These are phyloP conservation scores for Ophidiomyces ophidiicola DNA, from an alignment of 2,329 filamentous ascomycete genomes.

Conservation along the genomic window DNA sequence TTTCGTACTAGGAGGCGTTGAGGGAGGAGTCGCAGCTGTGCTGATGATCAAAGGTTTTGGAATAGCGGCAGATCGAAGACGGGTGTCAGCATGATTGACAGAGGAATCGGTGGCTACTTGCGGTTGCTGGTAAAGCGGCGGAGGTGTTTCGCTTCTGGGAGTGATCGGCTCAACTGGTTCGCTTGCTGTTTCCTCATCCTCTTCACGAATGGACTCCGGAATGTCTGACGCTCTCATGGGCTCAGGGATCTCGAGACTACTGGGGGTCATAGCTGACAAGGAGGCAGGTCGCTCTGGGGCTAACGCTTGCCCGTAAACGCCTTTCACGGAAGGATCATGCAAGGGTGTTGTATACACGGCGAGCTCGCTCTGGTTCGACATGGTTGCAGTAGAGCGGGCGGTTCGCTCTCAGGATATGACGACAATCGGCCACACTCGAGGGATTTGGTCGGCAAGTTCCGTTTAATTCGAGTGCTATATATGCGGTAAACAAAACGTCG, in stretches of 20 bases:
- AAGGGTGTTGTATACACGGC: constrained; percentile 7
- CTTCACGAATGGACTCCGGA: constrained; percentile 15
- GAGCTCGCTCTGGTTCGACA: constrained; percentile 9
- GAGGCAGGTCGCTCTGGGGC: not conserved
- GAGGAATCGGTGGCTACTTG: constrained; percentile 3
- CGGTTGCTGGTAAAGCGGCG: constrained; percentile 5
- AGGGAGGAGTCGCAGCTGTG: constrained; percentile 14
- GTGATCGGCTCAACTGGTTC: constrained; percentile 19
- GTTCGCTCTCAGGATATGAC: too few species aligned
- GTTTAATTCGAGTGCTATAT: too few species aligned
- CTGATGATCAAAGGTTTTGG: constrained; percentile 15
- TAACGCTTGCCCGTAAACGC: not conserved
- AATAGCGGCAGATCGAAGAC: constrained; percentile 8
- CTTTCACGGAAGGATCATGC: constrained; percentile 1
- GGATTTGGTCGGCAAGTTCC: too few species aligned
- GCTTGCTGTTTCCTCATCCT: constrained; percentile 17
- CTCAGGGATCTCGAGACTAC: constrained; percentile 10
- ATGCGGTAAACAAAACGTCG: too few species aligned
- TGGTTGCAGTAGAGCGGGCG: not conserved
- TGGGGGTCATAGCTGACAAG: not conserved
- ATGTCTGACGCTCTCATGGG: constrained; percentile 12
- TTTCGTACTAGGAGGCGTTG: constrained; percentile 8
- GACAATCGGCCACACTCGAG: too few species aligned
- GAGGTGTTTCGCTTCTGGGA: constrained; percentile 15
- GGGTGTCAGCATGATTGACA: constrained; percentile 9